Evolutionary conservation across 495 filamentous ascomycete genomes (phyloP).

Genomic region (Penicillium herquei): DNA sequence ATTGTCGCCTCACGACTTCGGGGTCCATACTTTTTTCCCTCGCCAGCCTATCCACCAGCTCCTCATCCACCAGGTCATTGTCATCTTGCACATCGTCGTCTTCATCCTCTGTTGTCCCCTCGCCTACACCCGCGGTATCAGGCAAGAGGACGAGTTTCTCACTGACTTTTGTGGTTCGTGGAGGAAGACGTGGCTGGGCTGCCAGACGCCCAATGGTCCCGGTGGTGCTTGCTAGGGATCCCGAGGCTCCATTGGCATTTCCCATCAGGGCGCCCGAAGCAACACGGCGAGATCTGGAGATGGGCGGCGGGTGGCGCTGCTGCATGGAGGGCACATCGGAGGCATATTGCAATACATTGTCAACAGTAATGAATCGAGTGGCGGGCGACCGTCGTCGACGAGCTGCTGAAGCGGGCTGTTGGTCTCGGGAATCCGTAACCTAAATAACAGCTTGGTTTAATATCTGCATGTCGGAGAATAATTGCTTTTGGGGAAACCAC

Average conservation of each 20-base stretch:
- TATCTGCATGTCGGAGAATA: constrained; percentile 6
- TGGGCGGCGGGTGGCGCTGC: constrained; percentile 68
- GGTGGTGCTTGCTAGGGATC: constrained; percentile 15
- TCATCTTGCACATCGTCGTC: constrained; percentile 21
- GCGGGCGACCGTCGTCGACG: constrained; percentile 44
- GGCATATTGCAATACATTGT: constrained; percentile 90
- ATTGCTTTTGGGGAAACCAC: constrained; percentile 3
- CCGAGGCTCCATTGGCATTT: constrained; percentile 29
- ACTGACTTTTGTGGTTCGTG: constrained; percentile 85
- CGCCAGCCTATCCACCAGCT: constrained; percentile 38
- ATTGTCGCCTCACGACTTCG: constrained; percentile 34
- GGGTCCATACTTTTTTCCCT: constrained; percentile 39
- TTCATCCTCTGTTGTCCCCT: constrained; percentile 22
- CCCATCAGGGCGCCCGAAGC: constrained; percentile 24
- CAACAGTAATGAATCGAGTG: constrained; percentile 89
- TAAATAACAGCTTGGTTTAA: constrained; percentile 24
- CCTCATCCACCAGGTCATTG: constrained; percentile 51
- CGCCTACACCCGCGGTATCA: constrained; percentile 58
- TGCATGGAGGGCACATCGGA: constrained; percentile 96
- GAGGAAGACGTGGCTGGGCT: constrained; percentile 74
- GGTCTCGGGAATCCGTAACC: constrained; percentile 62
- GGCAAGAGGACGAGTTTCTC: constrained; percentile 96
- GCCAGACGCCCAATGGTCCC: constrained; percentile 39
- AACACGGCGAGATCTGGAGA: constrained; percentile 52
- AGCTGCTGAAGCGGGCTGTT: constrained; percentile 33